These are phyloP conservation scores for Cyclotella sp. DNA, from an alignment of 108 stramenopile genomes.

Conservation along the genomic window DNA sequence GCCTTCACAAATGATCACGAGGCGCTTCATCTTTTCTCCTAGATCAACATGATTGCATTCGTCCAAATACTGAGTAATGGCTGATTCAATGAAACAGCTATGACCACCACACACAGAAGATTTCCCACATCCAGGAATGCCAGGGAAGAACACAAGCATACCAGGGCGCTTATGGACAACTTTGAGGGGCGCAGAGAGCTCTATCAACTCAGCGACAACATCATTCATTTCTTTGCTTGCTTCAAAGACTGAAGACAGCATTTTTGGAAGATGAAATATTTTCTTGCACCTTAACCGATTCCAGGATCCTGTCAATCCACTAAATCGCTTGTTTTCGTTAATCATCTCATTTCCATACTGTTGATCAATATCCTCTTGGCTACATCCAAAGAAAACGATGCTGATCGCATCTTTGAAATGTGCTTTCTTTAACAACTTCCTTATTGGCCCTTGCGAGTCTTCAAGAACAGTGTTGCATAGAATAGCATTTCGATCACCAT, in stretches of 20 bases:
- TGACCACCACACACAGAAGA: conserved; percentile 56
- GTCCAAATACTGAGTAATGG: conserved; percentile 25
- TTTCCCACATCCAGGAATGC: conserved; percentile 88
- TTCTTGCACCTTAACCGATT: conserved; percentile 37
- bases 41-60: not conserved
- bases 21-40: not conserved
- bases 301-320: conserved; percentile 46
- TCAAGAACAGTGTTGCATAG: conserved; percentile 6
- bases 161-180: conserved; percentile 45
- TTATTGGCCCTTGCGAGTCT: conserved; percentile 6
- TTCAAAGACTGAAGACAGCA: not conserved
- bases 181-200: not conserved
- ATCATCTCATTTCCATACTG: not conserved
- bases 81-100: conserved; percentile 13
- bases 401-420: conserved; percentile 35
- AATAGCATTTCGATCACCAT: not conserved
- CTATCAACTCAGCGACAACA: conserved; percentile 25
- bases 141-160: conserved; percentile 78
- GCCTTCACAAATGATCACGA: conserved; percentile 43
- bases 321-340: conserved; percentile 15
- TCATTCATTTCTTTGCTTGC: conserved; percentile 2
- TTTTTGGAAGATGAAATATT: conserved; percentile 40
- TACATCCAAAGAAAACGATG: conserved; percentile 50
- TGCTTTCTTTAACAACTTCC: conserved; percentile 24
- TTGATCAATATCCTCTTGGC: conserved; percentile 35